A percentile compares a stretch with the other conserved stretches of the same genome.
Evolutionary conservation across 805 yeast species (phyloP).

Genomic region (Tetrapisispora iriomotensis): DNA sequence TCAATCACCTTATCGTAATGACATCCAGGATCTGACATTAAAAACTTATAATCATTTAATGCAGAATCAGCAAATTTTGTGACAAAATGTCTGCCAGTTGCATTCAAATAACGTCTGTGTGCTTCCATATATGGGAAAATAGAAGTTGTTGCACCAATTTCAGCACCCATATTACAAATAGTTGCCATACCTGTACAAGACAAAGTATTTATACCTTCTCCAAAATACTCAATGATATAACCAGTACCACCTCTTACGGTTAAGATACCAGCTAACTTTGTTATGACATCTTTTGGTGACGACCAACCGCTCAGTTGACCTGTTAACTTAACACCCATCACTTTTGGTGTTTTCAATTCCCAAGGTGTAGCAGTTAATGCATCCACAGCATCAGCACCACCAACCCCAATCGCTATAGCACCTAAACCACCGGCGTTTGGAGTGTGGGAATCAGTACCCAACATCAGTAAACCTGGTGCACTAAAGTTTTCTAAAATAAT

Average conservation of each 20-base stretch:
- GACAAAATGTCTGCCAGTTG: conserved; percentile 54
- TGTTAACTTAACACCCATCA: conserved; percentile 86
- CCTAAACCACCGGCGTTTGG: conserved; percentile 99
- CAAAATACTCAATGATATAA: conserved; percentile 89
- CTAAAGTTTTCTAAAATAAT: conserved; percentile 94
- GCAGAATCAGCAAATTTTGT: conserved; percentile 71
- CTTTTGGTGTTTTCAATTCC: conserved; percentile 97
- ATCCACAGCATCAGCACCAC: conserved; percentile 99
- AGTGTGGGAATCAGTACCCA: conserved; percentile 97
- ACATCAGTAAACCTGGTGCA: conserved; percentile 93
- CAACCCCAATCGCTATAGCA: conserved; percentile 97
- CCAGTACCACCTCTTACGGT: conserved; percentile 99
- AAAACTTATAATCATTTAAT: conserved; percentile 43
- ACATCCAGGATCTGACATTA: conserved; percentile 79
- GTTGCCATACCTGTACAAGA: conserved; percentile 99
- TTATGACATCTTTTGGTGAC: conserved; percentile 94
- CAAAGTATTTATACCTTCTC: conserved; percentile 81
- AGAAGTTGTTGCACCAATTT: conserved; percentile 97
- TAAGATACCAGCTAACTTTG: conserved; percentile 80
- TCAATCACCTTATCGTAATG: conserved; percentile 90
- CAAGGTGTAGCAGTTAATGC: conserved; percentile 95
- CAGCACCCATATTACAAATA: conserved; percentile 99
- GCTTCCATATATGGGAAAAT: conserved; percentile 89
- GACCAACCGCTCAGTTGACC: conserved; percentile 91
- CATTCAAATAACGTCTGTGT: conserved; percentile 65